Percentiles rank a stretch among this genome's conserved stretches.
These are phyloP conservation scores for Ophiocordyceps camponoti-saundersi DNA, from an alignment of 2,329 filamentous ascomycete genomes.

Conservation along the genomic window DNA sequence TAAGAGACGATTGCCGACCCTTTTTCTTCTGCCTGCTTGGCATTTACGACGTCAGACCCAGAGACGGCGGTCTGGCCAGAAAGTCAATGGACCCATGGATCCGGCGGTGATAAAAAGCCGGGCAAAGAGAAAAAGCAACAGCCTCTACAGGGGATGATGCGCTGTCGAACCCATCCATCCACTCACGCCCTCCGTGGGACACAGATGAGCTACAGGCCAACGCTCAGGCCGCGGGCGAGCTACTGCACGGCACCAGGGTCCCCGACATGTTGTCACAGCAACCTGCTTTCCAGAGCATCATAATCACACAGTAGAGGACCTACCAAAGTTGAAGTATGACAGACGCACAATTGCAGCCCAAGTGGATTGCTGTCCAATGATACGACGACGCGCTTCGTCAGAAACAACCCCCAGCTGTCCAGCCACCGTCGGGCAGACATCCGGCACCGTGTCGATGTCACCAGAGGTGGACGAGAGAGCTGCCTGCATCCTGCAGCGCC, in stretches of 20 bases:
- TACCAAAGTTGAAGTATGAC: background rate
- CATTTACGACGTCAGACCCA: background rate
- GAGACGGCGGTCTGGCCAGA: too few relatives aligned
- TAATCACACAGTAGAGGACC: background rate
- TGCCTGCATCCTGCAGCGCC: conserved; percentile 1
- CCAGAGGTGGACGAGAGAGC: background rate
- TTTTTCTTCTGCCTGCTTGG: background rate
- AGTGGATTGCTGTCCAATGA: background rate
- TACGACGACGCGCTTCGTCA: background rate
- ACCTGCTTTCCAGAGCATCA: background rate
- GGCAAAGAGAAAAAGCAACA: background rate
- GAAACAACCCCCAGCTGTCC: conserved; percentile 1
- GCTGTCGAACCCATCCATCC: background rate
- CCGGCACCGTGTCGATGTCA: conserved; percentile 1
- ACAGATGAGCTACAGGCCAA: background rate
- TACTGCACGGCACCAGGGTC: background rate
- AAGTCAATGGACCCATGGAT: too few relatives aligned
- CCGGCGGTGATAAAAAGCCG: background rate
- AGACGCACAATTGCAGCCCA: background rate
- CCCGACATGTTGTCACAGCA: background rate
- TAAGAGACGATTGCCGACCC: background rate
- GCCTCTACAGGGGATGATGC: background rate
- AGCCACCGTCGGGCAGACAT: background rate
- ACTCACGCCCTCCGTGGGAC: background rate
- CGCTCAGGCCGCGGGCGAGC: background rate